phyloP scores from a whole-genome alignment of 2,329 filamentous ascomycete species.

The Fusarium multiceps region DNA sequence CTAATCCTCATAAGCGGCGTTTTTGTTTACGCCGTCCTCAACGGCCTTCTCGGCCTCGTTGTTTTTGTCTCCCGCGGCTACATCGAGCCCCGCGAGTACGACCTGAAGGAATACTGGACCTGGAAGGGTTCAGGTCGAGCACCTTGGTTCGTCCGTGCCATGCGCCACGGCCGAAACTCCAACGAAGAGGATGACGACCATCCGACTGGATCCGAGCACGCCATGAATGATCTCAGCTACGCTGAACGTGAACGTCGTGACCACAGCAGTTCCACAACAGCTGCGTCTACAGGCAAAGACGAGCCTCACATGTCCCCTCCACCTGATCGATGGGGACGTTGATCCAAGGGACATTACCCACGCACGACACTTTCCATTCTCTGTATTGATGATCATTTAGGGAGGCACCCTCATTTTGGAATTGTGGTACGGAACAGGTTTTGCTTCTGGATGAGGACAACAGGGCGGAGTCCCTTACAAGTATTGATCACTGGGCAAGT shows the following conservation, averaged over 20 bases:
- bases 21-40: slow-evolving; percentile 64
- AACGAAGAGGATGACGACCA: slow-evolving; percentile 13
- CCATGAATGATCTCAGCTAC: slow-evolving; percentile 23
- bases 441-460: slow-evolving; percentile 23
- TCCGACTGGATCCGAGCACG: slow-evolving; percentile 17
- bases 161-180: slow-evolving; percentile 33
- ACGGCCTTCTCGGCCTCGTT: slow-evolving; percentile 59
- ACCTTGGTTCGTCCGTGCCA: slow-evolving; percentile 60
- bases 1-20: slow-evolving; percentile 57
- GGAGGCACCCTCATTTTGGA: slow-evolving; percentile 25
- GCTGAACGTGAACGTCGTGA: slow-evolving; percentile 12
- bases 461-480: neutral
- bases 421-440: slow-evolving; percentile 10
- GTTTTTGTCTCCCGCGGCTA: slow-evolving; percentile 57
- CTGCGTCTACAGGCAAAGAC: slow-evolving; percentile 43
- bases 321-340: slow-evolving; percentile 30
- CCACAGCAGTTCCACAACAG: slow-evolving; percentile 29
- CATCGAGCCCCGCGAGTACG: slow-evolving; percentile 62
- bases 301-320: slow-evolving; percentile 39
- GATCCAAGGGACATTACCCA: neutral
- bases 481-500: neutral
- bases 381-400: slow-evolving; percentile 14
- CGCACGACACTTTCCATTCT: slow-evolving; percentile 3
- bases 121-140: slow-evolving; percentile 61
- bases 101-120: slow-evolving; percentile 67